Conservation (phyloP, 306 rosid genomes). For the Begonia peltatifolia region DNA sequence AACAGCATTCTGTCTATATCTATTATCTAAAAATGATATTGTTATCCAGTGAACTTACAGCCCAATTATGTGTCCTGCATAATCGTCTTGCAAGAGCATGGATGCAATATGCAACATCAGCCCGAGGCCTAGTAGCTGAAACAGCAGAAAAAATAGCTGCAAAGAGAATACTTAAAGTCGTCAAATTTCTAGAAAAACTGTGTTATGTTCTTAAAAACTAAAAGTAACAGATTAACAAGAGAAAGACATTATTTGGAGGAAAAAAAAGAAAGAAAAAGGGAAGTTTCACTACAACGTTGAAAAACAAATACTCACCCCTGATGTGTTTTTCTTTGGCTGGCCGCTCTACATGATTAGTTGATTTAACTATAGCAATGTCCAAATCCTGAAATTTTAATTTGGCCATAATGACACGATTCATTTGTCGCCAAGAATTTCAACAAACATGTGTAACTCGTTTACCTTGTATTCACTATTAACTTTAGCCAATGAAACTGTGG, state of each 20-base stretch:
- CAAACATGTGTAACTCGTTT: slow-evolving; percentile 1
- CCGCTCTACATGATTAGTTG: slow-evolving; percentile 92
- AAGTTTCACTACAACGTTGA: too few relatives aligned
- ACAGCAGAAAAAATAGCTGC: slow-evolving; percentile 87
- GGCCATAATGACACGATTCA: slow-evolving; percentile 3
- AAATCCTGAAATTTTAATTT: slow-evolving; percentile 46
- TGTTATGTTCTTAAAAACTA: too few relatives aligned
- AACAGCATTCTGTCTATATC: too few relatives aligned
- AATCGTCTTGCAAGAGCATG: slow-evolving; percentile 88
- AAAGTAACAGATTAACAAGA: too few relatives aligned
- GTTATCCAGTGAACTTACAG: slow-evolving; percentile 36
- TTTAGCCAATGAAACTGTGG: slow-evolving; percentile 97
- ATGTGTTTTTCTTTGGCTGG: slow-evolving; percentile 86
- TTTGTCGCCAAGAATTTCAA: slow-evolving; percentile 3
- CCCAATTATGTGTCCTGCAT: slow-evolving; percentile 96
- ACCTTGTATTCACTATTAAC: slow-evolving; percentile 99
- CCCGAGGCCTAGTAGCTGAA: slow-evolving; percentile 95
- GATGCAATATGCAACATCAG: slow-evolving; percentile 98
- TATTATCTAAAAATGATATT: too few relatives aligned
- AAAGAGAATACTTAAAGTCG: neutral
- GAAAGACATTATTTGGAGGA: too few relatives aligned
- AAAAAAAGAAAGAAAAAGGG: too few relatives aligned
- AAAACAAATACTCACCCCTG: slow-evolving; percentile 34
- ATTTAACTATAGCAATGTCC: slow-evolving; percentile 87
- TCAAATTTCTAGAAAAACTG: too few relatives aligned